Conservation (phyloP, 495 filamentous ascomycete genomes). For the Podospora pseudocomata region DNA sequence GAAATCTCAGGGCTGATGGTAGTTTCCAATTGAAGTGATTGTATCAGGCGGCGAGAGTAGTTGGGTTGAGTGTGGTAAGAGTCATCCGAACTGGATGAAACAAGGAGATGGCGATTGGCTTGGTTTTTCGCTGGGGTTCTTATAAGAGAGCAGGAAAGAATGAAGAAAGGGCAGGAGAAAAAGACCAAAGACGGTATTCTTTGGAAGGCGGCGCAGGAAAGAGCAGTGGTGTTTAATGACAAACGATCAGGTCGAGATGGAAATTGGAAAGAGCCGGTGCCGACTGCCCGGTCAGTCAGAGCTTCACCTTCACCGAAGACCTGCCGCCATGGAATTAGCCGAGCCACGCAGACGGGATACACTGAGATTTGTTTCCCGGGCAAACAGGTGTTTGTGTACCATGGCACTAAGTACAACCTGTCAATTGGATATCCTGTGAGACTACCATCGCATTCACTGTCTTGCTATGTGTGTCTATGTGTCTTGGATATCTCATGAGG, state of each 20-base stretch:
- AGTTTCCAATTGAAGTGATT: background rate
- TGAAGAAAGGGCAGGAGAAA: background rate
- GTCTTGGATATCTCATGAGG: background rate
- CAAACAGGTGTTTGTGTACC: background rate
- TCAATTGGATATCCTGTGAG: background rate
- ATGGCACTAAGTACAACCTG: background rate
- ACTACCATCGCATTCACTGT: background rate
- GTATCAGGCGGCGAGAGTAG: conserved; percentile 12
- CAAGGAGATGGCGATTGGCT: background rate
- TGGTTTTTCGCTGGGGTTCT: background rate
- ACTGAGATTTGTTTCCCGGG: background rate
- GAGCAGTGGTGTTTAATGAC: background rate
- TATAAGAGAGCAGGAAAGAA: background rate
- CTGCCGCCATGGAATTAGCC: background rate
- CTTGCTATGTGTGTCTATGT: background rate
- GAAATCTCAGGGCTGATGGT: background rate
- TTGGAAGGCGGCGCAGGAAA: background rate
- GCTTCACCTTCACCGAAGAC: background rate
- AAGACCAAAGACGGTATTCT: background rate
- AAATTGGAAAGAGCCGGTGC: background rate
- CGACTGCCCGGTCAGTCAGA: background rate
- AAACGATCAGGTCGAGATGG: background rate
- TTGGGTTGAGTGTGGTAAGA: conserved; percentile 18
- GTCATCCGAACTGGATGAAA: conserved; percentile 6
- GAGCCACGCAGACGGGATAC: background rate